Conservation (phyloP, 2,329 filamentous ascomycete species). For the Ambrosiella xylebori region DNA sequence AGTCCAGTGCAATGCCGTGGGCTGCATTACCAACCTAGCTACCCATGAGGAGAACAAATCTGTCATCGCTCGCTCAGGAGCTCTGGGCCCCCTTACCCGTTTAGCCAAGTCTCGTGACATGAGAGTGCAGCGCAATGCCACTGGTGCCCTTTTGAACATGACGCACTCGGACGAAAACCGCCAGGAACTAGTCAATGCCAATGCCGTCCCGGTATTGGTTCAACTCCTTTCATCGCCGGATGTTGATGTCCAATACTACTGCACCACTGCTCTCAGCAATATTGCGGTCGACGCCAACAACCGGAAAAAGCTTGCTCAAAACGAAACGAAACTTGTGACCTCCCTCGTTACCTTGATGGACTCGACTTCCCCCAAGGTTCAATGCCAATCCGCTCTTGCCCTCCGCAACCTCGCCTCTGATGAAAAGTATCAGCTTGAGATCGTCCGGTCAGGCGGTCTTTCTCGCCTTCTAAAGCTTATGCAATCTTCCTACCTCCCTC, state of each 20-base stretch:
- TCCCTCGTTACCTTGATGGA: conserved; percentile 94
- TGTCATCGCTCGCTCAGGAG: conserved; percentile 90
- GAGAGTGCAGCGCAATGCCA: conserved; percentile 94
- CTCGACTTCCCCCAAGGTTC: conserved; percentile 89
- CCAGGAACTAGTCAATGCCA: conserved; percentile 90
- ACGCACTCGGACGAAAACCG: conserved; percentile 98
- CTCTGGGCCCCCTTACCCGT: conserved; percentile 74
- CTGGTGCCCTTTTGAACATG: conserved; percentile 93
- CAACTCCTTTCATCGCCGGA: conserved; percentile 84
- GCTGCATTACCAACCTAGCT: conserved; percentile 94
- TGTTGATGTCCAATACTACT: conserved; percentile 98
- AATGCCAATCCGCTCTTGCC: conserved; percentile 89
- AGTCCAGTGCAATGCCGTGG: conserved; percentile 96
- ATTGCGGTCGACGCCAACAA: conserved; percentile 91
- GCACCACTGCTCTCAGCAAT: conserved; percentile 94
- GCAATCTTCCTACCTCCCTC: conserved; percentile 85
- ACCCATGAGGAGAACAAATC: conserved; percentile 99
- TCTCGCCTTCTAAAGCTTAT: conserved; percentile 73
- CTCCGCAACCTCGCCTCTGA: conserved; percentile 91
- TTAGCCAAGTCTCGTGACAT: conserved; percentile 96
- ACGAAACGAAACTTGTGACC: conserved; percentile 79
- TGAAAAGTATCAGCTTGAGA: conserved; percentile 96
- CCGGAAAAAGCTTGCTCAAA: conserved; percentile 76
- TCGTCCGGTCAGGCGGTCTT: conserved; percentile 76
- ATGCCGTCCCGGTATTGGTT: conserved; percentile 93